phyloP scores from a whole-genome alignment of 768 basidiomycete species.

The Podaxis sp. region DNA sequence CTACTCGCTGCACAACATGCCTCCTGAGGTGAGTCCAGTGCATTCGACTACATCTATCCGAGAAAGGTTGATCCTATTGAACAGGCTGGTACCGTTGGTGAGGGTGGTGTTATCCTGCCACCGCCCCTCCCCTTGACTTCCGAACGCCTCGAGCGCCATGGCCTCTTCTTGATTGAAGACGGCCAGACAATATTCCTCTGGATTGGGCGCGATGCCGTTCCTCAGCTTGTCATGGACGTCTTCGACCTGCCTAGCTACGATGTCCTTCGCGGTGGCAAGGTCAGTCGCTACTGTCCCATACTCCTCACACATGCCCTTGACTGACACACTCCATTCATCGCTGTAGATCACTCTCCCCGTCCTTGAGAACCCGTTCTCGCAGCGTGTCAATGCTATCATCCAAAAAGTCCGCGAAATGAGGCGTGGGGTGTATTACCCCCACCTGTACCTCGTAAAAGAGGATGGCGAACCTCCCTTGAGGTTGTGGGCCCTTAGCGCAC shows the following conservation, averaged over 20 bases:
- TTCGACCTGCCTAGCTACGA: conserved; percentile 89
- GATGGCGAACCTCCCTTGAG: conserved; percentile 94
- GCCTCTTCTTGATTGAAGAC: conserved; percentile 95
- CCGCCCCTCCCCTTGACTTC: conserved; percentile 86
- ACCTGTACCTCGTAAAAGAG: conserved; percentile 95
- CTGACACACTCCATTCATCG: background rate
- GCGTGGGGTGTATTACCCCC: conserved; percentile 87
- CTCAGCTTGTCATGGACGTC: conserved; percentile 89
- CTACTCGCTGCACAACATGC: conserved; percentile 96
- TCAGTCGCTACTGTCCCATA: conserved; percentile 23
- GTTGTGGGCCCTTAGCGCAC: conserved; percentile 90
- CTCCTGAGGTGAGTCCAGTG: conserved; percentile 61
- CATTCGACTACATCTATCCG: conserved; percentile 7
- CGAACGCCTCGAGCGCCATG: conserved; percentile 93
- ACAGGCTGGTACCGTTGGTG: conserved; percentile 88
- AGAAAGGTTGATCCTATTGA: conserved; percentile 7
- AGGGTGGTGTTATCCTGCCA: conserved; percentile 79
- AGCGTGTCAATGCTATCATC: conserved; percentile 89
- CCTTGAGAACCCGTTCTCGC: conserved; percentile 93
- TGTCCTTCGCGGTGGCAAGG: conserved; percentile 91
- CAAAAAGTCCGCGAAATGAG: conserved; percentile 95
- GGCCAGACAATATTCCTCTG: conserved; percentile 97
- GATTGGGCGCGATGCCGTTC: conserved; percentile 98
- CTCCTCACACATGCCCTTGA: background rate
- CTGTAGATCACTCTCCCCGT: conserved; percentile 78